A percentile compares a stretch with the other conserved stretches of the same genome.
Evolutionary conservation across 805 yeast species (phyloP).

Genomic region (Nakazawaea ambrosiae): DNA sequence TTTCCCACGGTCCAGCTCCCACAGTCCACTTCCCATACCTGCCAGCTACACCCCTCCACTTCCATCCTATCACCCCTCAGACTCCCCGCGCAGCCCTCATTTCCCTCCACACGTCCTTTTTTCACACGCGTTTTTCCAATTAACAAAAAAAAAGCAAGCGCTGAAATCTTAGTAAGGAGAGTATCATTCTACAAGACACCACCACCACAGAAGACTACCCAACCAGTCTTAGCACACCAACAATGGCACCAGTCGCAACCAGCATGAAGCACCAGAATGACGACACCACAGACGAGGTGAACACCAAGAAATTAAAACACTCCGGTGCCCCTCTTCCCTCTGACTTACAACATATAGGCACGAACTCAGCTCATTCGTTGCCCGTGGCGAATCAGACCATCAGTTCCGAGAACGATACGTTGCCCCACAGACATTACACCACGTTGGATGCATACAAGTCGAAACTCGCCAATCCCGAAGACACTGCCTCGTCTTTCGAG

Average conservation of each 20-base stretch:
- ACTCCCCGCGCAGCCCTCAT: too few species aligned
- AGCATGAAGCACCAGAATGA: neutral
- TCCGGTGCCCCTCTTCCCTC: constrained; percentile 15
- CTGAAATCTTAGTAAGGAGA: too few species aligned
- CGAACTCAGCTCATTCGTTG: constrained; percentile 22
- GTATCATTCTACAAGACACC: too few species aligned
- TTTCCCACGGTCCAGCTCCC: too few species aligned
- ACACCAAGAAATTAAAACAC: neutral
- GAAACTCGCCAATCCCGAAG: constrained; percentile 15
- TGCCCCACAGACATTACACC: constrained; percentile 11
- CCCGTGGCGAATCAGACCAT: constrained; percentile 24
- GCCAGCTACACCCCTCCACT: too few species aligned
- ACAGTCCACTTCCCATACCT: too few species aligned
- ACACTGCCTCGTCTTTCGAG: constrained; percentile 43
- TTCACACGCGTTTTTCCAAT: too few species aligned
- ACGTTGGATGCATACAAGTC: constrained; percentile 9
- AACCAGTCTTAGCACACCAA: too few species aligned
- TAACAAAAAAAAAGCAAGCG: too few species aligned
- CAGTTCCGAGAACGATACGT: constrained; percentile 1
- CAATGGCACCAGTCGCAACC: neutral
- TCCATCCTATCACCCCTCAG: too few species aligned
- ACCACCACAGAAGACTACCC: too few species aligned
- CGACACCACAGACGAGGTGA: neutral
- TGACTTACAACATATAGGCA: constrained; percentile 14
- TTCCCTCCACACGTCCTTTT: too few species aligned